Evolutionary conservation across 345 rosid genomes (phyloP).

Genomic region (Salix arbutifolia): DNA sequence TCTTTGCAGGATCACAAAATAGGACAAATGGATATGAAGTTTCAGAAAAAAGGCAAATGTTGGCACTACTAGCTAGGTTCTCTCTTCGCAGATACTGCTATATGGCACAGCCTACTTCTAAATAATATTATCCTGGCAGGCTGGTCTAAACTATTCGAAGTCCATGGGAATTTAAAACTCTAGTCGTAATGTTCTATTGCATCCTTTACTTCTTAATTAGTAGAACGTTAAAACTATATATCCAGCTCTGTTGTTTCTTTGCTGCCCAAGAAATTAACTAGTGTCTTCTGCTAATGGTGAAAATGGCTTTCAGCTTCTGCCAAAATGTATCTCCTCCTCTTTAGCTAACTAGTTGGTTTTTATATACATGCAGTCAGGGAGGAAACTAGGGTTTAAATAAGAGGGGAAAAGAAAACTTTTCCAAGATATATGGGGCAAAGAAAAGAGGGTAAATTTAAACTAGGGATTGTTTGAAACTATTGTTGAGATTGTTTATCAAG

Average conservation of each 20-base stretch:
- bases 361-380: too few relatives aligned
- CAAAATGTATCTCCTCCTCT: background rate
- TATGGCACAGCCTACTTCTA: background rate
- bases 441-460: too few relatives aligned
- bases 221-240: background rate
- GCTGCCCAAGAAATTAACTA: background rate
- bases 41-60: background rate
- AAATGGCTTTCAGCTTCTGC: background rate
- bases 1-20: background rate
- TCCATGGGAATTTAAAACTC: background rate
- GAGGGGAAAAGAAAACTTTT: too few relatives aligned
- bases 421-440: too few relatives aligned
- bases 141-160: background rate
- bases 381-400: too few relatives aligned
- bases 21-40: background rate
- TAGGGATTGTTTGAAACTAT: too few relatives aligned
- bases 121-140: background rate
- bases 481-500: too few relatives aligned
- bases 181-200: background rate
- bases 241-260: background rate
- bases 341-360: background rate
- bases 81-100: background rate
- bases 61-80: background rate
- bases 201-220: background rate
- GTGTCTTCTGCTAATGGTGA: background rate